Conservation (phyloP, 1,284 basidiomycete species). For the Anthracocystis walkeri region DNA sequence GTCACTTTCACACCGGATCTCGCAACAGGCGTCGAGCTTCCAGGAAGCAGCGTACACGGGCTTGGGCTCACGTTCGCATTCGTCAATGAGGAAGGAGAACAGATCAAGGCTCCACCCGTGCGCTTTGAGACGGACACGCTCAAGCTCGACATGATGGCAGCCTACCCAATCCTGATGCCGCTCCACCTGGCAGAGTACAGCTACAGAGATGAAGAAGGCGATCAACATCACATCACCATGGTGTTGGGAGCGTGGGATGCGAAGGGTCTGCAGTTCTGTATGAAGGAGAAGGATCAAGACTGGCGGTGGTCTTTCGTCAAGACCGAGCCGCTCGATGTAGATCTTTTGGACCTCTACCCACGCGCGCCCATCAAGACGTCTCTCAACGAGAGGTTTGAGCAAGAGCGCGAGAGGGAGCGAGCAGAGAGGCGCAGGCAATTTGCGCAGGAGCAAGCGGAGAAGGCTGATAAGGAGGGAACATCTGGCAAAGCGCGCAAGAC, state of each 20-base stretch:
- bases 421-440: slow-evolving; percentile 7
- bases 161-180: slow-evolving; percentile 50
- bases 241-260: slow-evolving; percentile 45
- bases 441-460: slow-evolving; percentile 1
- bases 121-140: slow-evolving; percentile 41
- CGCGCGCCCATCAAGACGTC: slow-evolving; percentile 27
- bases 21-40: slow-evolving; percentile 25
- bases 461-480: neutral
- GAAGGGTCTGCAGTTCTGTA: slow-evolving; percentile 32
- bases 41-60: slow-evolving; percentile 26
- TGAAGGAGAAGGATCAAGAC: slow-evolving; percentile 38
- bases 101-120: slow-evolving; percentile 25
- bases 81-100: slow-evolving; percentile 29
- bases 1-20: slow-evolving; percentile 33
- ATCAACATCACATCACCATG: slow-evolving; percentile 21
- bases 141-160: slow-evolving; percentile 45
- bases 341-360: slow-evolving; percentile 33
- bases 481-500: slow-evolving; percentile 9
- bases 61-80: slow-evolving; percentile 23
- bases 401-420: slow-evolving; percentile 15
- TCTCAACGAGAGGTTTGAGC: slow-evolving; percentile 33
- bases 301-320: slow-evolving; percentile 26
- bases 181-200: slow-evolving; percentile 43
- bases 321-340: slow-evolving; percentile 19
- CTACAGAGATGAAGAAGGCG: slow-evolving; percentile 24